Evolutionary conservation across 495 filamentous ascomycete species (phyloP), one percentile per base, ranked within the genome.

Genomic region (Aspergillus funiculosus): DNA sequence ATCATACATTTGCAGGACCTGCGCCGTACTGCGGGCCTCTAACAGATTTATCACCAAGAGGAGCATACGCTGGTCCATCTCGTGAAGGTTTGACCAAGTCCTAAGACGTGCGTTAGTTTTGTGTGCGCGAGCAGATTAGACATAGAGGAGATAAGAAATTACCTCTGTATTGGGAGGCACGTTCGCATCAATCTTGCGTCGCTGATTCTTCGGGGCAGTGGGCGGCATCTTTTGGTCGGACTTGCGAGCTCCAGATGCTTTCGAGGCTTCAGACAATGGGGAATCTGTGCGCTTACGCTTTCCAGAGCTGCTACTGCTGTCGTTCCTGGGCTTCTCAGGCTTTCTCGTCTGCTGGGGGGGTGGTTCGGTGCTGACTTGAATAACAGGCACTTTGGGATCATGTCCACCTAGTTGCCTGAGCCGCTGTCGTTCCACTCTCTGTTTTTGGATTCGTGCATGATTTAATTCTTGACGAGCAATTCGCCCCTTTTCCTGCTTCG

Each of bases 261-360:
- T 54, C 5, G 61, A 48, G 10, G 43, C 56, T 43, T 59, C 59
- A 17, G 57, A 29, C n/a, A 55, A 19, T 10, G 65, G 58, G 11
- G 69, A 67, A 13, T 59, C 56, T 5, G 53, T 56, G 13, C 73
- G 63, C 44, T 72, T 75, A 25, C 74, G 68, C 50, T 77, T 77
- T 37, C 49, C 56, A 11, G 44, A 34, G 14, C 45, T 48, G n/a
- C 61, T 34, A 48, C 22, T 48, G 31, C 49, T 43, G 25, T 38
- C 46, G 26, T 24, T 11, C 15, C 53, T 48, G 21, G 46, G 2
- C 9, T 25, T 14, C 6, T 52, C 45, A 17, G 54, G 21, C 26
- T 43, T 47, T 26, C 35, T 53, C 15, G 27, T 21, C 5, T 39
- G 27, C 2, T 14, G n/a, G 8, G 13, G 2, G 8, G 43, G n/a